A percentile compares a stretch with the other conserved stretches of the same genome.
Evolutionary conservation across 164 flowering plant species (phyloP).

Genomic region (Umbellularia californica): DNA sequence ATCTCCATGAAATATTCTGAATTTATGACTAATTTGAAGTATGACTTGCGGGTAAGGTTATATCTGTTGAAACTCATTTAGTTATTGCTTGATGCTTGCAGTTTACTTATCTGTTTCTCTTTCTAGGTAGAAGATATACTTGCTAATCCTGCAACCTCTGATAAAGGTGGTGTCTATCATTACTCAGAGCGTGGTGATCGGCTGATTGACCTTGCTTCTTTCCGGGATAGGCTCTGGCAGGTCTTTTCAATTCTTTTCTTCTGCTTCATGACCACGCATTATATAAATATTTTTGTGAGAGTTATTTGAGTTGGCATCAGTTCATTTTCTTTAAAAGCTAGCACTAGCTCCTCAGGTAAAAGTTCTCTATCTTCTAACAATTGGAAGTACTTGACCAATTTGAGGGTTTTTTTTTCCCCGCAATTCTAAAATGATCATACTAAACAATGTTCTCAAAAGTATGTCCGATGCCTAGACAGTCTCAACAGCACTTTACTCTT

Average conservation of each 20-base stretch:
- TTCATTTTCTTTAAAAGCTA: no score
- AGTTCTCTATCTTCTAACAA: no score
- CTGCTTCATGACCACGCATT: background rate
- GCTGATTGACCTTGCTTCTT: constrained; percentile 72
- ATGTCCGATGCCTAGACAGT: no score
- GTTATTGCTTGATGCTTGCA: background rate
- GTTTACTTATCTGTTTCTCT: background rate
- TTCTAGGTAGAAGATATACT: constrained; percentile 77
- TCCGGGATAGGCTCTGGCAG: constrained; percentile 91
- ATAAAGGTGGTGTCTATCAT: constrained; percentile 77
- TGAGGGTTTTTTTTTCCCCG: no score
- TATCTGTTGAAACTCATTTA: constrained; percentile 1
- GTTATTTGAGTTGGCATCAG: no score
- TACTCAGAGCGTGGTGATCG: constrained; percentile 96
- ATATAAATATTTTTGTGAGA: background rate
- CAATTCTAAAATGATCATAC: no score
- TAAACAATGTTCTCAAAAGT: no score
- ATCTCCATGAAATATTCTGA: constrained; percentile 56
- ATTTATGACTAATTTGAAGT: constrained; percentile 48
- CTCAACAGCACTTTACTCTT: no score
- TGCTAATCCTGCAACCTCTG: constrained; percentile 53
- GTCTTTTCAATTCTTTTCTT: constrained; percentile 27
- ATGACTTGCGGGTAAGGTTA: constrained; percentile 50
- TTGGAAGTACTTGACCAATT: no score
- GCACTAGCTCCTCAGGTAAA: no score